A percentile compares a stretch with the other conserved stretches of the same genome.
Evolutionary conservation across 805 yeast genomes (phyloP).

Genomic region (Saturnispora kantuleensis): DNA sequence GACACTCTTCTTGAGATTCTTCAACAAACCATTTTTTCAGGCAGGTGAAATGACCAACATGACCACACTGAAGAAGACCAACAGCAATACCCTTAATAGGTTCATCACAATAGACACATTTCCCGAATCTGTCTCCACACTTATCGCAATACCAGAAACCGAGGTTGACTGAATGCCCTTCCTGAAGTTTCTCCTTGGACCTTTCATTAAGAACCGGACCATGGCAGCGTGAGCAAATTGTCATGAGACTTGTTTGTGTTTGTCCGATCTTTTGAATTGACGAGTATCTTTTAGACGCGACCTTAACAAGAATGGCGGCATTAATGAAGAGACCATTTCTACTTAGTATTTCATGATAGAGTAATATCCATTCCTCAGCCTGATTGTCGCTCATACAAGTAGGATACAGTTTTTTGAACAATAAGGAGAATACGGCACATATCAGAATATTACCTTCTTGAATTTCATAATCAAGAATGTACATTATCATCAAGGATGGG

Average conservation of each 20-base stretch:
- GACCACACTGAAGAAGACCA: constrained; percentile 65
- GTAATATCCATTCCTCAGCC: constrained; percentile 45
- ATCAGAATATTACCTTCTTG: constrained; percentile 56
- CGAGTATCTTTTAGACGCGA: constrained; percentile 23
- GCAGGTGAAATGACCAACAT: constrained; percentile 77
- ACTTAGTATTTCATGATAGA: constrained; percentile 46
- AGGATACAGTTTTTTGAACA: constrained; percentile 39
- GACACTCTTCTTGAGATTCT: constrained; percentile 61
- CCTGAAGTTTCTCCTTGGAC: constrained; percentile 30
- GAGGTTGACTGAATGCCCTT: constrained; percentile 28
- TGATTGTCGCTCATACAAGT: constrained; percentile 19
- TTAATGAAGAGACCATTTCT: constrained; percentile 41
- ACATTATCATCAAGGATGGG: constrained; percentile 37
- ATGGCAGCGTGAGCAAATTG: constrained; percentile 55
- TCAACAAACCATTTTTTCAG: constrained; percentile 66
- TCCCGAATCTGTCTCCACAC: constrained; percentile 50
- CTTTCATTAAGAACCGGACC: constrained; percentile 50
- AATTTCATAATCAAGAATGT: constrained; percentile 45
- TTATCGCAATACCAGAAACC: constrained; percentile 84
- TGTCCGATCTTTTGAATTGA: constrained; percentile 28
- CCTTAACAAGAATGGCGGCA: constrained; percentile 48
- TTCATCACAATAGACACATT: constrained; percentile 71
- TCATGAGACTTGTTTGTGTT: constrained; percentile 34
- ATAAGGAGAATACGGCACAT: constrained; percentile 45
- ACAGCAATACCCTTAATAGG: constrained; percentile 67